Conservation (phyloP, 768 basidiomycete species). For the Lactarius deliciosus region DNA sequence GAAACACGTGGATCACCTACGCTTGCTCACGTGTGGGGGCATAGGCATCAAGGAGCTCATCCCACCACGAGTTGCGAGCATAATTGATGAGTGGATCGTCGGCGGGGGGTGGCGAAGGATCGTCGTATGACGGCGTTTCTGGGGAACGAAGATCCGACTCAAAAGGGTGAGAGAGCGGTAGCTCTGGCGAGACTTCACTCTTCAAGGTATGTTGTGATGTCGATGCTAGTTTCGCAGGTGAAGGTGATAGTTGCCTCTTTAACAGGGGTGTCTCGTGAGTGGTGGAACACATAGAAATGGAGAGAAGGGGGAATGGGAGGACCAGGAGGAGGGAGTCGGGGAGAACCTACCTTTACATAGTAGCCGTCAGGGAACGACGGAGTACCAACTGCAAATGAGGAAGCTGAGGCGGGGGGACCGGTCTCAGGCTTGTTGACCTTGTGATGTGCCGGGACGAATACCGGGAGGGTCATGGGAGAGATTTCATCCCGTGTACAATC, state of each 20-base stretch:
- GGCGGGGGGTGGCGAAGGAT: slow-evolving; percentile 23
- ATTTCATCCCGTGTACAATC: slow-evolving; percentile 21
- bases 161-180: slow-evolving; percentile 32
- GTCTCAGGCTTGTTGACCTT: slow-evolving; percentile 16
- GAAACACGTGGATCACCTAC: slow-evolving; percentile 35
- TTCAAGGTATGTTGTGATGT: slow-evolving; percentile 25
- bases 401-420: slow-evolving; percentile 11
- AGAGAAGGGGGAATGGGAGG: neutral
- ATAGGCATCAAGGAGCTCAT: slow-evolving; percentile 46
- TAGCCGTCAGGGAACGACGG: slow-evolving; percentile 19
- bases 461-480: slow-evolving; percentile 17
- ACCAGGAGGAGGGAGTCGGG: neutral
- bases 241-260: slow-evolving; percentile 26
- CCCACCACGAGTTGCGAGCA: slow-evolving; percentile 48
- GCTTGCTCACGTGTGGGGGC: slow-evolving; percentile 43
- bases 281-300: neutral
- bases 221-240: slow-evolving; percentile 13
- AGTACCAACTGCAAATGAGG: slow-evolving; percentile 8
- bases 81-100: slow-evolving; percentile 37
- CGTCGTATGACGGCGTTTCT: slow-evolving; percentile 18
- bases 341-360: slow-evolving; percentile 25
- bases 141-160: slow-evolving; percentile 29
- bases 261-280: slow-evolving; percentile 4
- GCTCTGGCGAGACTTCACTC: slow-evolving; percentile 32
- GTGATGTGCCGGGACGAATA: slow-evolving; percentile 17